Evolutionary conservation across 208 protist genomes (phyloP).

Genomic region (Trypanosoma scelopori): DNA sequence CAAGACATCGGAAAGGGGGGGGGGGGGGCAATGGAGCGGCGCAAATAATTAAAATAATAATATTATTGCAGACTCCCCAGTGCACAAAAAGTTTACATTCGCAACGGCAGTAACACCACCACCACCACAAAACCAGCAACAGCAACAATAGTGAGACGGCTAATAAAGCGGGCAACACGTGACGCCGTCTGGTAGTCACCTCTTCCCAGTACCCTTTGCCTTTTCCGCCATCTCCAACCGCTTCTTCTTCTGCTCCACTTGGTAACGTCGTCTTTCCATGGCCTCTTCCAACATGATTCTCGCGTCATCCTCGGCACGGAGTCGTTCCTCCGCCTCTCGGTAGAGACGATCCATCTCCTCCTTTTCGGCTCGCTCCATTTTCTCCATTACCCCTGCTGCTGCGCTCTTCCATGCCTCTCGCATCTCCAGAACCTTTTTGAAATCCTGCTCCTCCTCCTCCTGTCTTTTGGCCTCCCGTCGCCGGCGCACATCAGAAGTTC

Average conservation of each 20-base stretch:
- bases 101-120: too few species aligned
- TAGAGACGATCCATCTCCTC: constrained; percentile 69
- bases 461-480: constrained; percentile 33
- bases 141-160: too few species aligned
- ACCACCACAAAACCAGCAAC: too few species aligned
- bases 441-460: constrained; percentile 44
- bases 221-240: constrained; percentile 70
- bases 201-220: constrained; percentile 27
- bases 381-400: constrained; percentile 28
- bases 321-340: constrained; percentile 66
- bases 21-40: too few species aligned
- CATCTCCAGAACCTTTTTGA: constrained; percentile 35
- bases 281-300: constrained; percentile 67
- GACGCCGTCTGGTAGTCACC: not conserved
- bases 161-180: not conserved
- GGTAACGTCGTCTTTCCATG: constrained; percentile 59
- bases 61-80: too few species aligned
- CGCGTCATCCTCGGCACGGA: constrained; percentile 73
- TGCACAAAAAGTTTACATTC: not conserved
- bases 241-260: constrained; percentile 70
- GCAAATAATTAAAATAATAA: too few species aligned
- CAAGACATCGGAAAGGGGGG: too few species aligned
- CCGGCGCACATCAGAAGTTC: constrained; percentile 58
- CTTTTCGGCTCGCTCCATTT: constrained; percentile 27
- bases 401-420: constrained; percentile 35